Conservation (phyloP, 2,329 filamentous ascomycete species). For the Trichoderma hamatum region DNA sequence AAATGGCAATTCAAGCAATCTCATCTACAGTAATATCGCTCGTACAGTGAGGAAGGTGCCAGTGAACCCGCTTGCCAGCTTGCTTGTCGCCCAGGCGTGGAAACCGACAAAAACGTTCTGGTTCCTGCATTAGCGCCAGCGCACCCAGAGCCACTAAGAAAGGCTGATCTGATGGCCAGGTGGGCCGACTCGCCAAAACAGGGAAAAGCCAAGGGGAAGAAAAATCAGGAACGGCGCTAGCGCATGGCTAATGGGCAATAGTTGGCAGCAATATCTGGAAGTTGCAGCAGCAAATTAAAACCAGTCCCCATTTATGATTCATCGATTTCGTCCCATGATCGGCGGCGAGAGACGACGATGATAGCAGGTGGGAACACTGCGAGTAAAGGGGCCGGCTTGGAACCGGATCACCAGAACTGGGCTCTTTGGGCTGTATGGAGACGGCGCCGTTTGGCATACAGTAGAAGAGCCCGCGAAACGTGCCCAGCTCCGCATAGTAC, state of each 20-base stretch:
- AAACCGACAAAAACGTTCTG: conserved; percentile 20
- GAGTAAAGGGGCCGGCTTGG: conserved; percentile 16
- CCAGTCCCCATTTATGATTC: conserved; percentile 8
- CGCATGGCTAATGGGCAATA: conserved; percentile 14
- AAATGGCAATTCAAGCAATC: not conserved
- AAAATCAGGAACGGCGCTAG: conserved; percentile 7
- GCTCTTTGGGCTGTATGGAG: not conserved
- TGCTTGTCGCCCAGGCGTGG: not conserved
- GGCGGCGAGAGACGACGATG: not conserved
- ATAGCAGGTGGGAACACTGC: not conserved
- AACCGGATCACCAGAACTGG: conserved; percentile 7
- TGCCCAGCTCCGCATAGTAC: not conserved
- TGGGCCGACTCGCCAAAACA: not conserved
- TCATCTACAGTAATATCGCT: not conserved
- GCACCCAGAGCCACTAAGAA: conserved; percentile 24
- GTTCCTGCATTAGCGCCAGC: conserved; percentile 34
- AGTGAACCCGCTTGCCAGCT: not conserved
- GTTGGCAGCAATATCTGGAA: conserved; percentile 21
- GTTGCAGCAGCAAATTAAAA: conserved; percentile 9
- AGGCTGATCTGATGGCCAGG: conserved; percentile 22
- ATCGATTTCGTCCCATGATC: conserved; percentile 2
- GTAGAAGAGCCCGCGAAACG: conserved; percentile 4
- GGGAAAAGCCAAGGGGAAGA: not conserved
- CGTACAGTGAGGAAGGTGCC: not conserved
- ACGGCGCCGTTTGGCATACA: not conserved